Conservation (phyloP, 176 grass and related monocot species). For the Phragmites australis region DNA sequence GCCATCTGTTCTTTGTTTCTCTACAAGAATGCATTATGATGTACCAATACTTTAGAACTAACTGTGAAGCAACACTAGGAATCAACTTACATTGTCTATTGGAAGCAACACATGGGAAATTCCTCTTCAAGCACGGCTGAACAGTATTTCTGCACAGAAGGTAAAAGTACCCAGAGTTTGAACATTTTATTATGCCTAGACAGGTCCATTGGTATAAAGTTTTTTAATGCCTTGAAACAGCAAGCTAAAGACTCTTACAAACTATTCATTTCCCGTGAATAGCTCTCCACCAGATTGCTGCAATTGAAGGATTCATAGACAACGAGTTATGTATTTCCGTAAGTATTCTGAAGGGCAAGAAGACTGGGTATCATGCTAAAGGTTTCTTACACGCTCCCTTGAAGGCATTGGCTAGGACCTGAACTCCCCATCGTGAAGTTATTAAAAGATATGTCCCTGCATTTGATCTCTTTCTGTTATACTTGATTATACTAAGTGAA, state of each 20-base stretch:
- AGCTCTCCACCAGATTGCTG: conserved; percentile 82
- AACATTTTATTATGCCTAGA: conserved; percentile 19
- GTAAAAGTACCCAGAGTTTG: conserved; percentile 17
- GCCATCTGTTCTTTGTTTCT: background rate
- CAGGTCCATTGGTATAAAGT: background rate
- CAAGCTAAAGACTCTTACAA: conserved; percentile 53
- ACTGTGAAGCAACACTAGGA: conserved; percentile 10
- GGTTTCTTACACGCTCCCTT: conserved; percentile 71
- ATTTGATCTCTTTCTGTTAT: conserved; percentile 32
- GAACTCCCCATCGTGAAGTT: conserved; percentile 69
- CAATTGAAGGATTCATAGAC: conserved; percentile 33
- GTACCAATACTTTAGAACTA: background rate
- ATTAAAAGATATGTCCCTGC: conserved; percentile 88
- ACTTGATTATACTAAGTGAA: background rate
- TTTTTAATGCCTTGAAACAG: conserved; percentile 1
- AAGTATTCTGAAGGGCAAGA: conserved; percentile 18
- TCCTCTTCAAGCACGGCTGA: conserved; percentile 68
- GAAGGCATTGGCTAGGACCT: conserved; percentile 59
- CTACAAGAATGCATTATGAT: background rate
- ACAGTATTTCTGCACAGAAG: conserved; percentile 49
- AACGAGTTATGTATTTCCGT: conserved; percentile 29
- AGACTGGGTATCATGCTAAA: conserved; percentile 15
- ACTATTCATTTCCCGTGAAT: conserved; percentile 57
- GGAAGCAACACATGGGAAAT: conserved; percentile 71
- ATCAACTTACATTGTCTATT: conserved; percentile 61